Conservation (phyloP, 805 yeast genomes). For the Metschnikowia lachancei region DNA sequence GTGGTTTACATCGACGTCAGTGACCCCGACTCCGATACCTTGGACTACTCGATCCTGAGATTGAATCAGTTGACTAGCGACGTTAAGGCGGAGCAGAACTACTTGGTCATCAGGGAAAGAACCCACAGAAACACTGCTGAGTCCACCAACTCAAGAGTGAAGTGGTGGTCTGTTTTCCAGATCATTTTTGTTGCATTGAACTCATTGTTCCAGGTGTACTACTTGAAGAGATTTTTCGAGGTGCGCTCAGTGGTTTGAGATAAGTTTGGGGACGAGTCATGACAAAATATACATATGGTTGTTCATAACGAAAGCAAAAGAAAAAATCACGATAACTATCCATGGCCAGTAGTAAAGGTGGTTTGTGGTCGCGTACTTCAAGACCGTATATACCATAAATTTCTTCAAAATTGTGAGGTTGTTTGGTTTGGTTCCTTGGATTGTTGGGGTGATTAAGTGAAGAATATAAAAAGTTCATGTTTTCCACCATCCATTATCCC, state of each 20-base stretch:
- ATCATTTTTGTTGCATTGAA: constrained; percentile 79
- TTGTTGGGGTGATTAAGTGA: too few relatives aligned
- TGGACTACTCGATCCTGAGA: constrained; percentile 80
- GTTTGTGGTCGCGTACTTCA: too few relatives aligned
- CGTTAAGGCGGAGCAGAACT: constrained; percentile 88
- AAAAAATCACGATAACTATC: too few relatives aligned
- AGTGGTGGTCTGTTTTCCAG: constrained; percentile 97
- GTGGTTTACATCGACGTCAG: constrained; percentile 80
- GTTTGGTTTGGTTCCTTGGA: too few relatives aligned
- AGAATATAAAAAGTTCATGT: too few relatives aligned
- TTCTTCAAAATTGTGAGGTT: too few relatives aligned
- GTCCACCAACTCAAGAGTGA: constrained; percentile 92
- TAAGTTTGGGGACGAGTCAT: too few relatives aligned
- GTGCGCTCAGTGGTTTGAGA: constrained; percentile 80
- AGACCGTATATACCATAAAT: too few relatives aligned
- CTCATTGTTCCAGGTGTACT: constrained; percentile 90
- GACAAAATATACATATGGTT: too few relatives aligned
- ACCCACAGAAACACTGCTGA: constrained; percentile 98
- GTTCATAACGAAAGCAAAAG: too few relatives aligned
- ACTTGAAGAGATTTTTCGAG: constrained; percentile 91
- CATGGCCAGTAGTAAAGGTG: too few relatives aligned
- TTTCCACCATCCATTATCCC: too few relatives aligned
- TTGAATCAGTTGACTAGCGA: constrained; percentile 75
- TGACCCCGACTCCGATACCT: constrained; percentile 69
- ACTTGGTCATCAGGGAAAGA: constrained; percentile 93